Conservation (phyloP, 257 asterid genomes). For the Primulina eburnea region DNA sequence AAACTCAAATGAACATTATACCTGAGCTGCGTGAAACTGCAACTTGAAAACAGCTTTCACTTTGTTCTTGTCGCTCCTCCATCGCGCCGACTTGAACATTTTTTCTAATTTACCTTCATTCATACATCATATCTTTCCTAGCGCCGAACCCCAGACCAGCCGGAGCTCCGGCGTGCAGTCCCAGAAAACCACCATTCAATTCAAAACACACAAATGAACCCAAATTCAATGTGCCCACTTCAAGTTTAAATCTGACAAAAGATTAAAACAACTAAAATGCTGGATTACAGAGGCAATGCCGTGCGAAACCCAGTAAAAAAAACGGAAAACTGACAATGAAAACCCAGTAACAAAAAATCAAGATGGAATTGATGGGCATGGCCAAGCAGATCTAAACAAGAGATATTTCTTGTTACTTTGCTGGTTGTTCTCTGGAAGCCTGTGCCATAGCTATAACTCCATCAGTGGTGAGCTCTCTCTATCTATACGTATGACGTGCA, state of each 20-base stretch:
- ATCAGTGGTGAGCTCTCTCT: constrained; percentile 22
- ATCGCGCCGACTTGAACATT: constrained; percentile 85
- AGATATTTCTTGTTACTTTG: constrained; percentile 12
- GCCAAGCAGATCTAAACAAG: constrained; percentile 43
- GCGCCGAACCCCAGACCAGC: constrained; percentile 26
- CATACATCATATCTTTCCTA: neutral
- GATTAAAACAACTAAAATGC: constrained; percentile 7
- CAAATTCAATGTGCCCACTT: constrained; percentile 16
- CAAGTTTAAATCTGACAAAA: constrained; percentile 21
- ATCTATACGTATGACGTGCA: neutral
- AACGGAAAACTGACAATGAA: constrained; percentile 24
- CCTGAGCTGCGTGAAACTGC: constrained; percentile 98
- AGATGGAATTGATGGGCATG: constrained; percentile 23
- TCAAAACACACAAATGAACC: constrained; percentile 1
- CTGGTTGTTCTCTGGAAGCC: constrained; percentile 11
- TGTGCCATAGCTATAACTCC: constrained; percentile 19
- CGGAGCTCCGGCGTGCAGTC: constrained; percentile 81
- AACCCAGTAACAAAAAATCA: constrained; percentile 30
- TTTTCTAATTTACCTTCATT: neutral
- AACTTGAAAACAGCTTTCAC: constrained; percentile 82
- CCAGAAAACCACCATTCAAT: constrained; percentile 40
- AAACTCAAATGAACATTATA: constrained; percentile 17
- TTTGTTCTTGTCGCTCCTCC: constrained; percentile 95
- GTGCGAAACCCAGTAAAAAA: constrained; percentile 26
- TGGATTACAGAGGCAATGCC: constrained; percentile 28